A percentile compares a stretch with the other conserved stretches of the same genome.
Evolutionary conservation across 2,329 filamentous ascomycete genomes (phyloP).

Genomic region (Cladophialophora bantiana): DNA sequence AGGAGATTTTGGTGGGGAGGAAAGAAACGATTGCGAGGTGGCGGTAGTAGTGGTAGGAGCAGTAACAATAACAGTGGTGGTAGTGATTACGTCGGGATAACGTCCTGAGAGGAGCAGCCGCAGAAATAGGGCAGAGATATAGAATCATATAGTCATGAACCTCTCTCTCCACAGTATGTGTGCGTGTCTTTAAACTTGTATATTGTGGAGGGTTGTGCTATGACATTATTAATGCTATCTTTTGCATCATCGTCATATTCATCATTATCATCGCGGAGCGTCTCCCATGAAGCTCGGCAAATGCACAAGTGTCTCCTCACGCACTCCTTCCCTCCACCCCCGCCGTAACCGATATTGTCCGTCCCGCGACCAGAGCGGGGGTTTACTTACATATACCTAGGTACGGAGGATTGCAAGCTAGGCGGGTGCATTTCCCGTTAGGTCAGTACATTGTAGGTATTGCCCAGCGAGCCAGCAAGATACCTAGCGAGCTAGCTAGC

Average conservation of each 20-base stretch:
- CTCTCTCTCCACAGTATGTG: too few species aligned
- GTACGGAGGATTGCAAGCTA: too few species aligned
- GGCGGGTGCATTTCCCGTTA: too few species aligned
- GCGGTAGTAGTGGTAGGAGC: neutral
- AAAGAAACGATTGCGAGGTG: neutral
- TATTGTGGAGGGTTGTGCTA: neutral
- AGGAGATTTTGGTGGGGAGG: neutral
- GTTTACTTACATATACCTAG: too few species aligned
- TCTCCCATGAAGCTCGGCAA: neutral
- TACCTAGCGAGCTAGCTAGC: too few species aligned
- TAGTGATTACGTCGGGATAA: neutral
- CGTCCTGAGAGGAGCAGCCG: neutral
- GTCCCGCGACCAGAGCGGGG: neutral
- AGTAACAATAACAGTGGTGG: neutral
- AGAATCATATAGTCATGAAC: neutral
- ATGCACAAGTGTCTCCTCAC: neutral
- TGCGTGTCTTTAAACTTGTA: neutral
- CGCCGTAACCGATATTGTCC: neutral
- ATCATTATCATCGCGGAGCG: neutral
- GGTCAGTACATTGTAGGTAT: too few species aligned
- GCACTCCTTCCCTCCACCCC: neutral
- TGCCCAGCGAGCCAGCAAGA: too few species aligned
- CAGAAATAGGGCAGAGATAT: neutral
- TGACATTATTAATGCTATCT: conserved; percentile 21
- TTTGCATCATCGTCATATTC: conserved; percentile 9